A percentile compares a stretch with the other conserved stretches of the same genome.
Conservation (phyloP, 2,329 filamentous ascomycete species). For the Coniosporium tulheliwenetii region DNA sequence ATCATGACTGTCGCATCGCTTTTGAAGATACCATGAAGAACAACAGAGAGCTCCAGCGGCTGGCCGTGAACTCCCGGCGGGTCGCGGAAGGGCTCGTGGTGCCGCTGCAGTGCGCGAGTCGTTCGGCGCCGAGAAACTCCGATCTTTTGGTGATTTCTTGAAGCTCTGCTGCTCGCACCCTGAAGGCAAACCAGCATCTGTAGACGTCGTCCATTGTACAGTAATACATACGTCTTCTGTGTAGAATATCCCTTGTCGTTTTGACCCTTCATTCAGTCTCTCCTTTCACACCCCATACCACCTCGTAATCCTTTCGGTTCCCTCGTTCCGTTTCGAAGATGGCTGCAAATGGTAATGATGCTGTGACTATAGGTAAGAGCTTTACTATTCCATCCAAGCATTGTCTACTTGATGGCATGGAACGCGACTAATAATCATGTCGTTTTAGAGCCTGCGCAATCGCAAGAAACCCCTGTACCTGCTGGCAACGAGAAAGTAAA, state of each 20-base stretch:
- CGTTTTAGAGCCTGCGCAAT: too few species aligned
- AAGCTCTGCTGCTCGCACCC: not conserved
- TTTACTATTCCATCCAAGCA: too few species aligned
- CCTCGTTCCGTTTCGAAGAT: not conserved
- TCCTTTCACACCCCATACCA: not conserved
- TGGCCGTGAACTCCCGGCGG: too few species aligned
- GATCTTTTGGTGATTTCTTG: not conserved
- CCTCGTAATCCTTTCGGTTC: not conserved
- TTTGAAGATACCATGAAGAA: too few species aligned
- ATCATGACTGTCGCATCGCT: too few species aligned
- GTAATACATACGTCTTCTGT: not conserved
- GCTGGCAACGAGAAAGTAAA: too few species aligned
- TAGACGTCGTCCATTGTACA: not conserved
- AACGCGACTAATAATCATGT: too few species aligned
- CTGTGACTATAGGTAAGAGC: not conserved
- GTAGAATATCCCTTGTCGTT: not conserved
- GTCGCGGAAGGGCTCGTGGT: too few species aligned
- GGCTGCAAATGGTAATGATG: not conserved
- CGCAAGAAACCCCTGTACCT: too few species aligned
- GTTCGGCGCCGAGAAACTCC: not conserved
- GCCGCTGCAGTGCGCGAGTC: too few species aligned
- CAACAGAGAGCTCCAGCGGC: too few species aligned
- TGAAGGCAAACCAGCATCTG: not conserved
- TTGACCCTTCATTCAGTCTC: not conserved
- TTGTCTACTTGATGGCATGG: too few species aligned